Evolutionary conservation across 2,329 filamentous ascomycete genomes (phyloP).

Genomic region (Paraconiothyrium sp.): DNA sequence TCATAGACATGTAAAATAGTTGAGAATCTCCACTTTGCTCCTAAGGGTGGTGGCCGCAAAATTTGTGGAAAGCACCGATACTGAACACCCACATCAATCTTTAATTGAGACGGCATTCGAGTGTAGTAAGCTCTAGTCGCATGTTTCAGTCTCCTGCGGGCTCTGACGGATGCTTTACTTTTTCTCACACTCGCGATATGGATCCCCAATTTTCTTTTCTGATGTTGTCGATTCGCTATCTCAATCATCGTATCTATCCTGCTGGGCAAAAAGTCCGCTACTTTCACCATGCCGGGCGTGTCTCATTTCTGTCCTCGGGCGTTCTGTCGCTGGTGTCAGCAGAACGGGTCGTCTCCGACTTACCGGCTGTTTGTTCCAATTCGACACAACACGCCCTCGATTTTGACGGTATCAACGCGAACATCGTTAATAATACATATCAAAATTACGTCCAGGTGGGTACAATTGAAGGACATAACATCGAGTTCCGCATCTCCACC

Average conservation of each 20-base stretch:
- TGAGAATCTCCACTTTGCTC: too few relatives aligned
- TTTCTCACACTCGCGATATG: neutral
- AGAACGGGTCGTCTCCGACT: slow-evolving; percentile 17
- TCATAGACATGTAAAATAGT: too few relatives aligned
- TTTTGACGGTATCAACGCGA: slow-evolving; percentile 15
- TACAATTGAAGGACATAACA: slow-evolving; percentile 14
- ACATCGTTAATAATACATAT: slow-evolving; percentile 15
- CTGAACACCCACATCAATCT: too few relatives aligned
- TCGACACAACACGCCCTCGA: slow-evolving; percentile 16
- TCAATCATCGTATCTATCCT: neutral
- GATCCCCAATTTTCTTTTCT: too few relatives aligned
- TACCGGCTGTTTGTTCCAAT: slow-evolving; percentile 16
- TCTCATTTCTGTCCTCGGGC: slow-evolving; percentile 3
- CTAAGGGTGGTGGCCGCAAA: too few relatives aligned
- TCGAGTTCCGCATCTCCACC: slow-evolving; percentile 17
- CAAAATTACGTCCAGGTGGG: slow-evolving; percentile 20
- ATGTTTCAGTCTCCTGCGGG: too few relatives aligned
- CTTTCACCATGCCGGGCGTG: slow-evolving; percentile 6
- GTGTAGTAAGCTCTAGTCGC: too few relatives aligned
- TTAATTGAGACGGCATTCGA: too few relatives aligned
- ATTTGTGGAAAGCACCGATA: too few relatives aligned
- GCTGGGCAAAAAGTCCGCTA: neutral
- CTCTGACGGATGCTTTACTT: neutral
- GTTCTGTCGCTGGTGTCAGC: slow-evolving; percentile 12
- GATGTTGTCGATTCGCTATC: too few relatives aligned